A percentile compares a stretch with the other conserved stretches of the same genome.
phyloP scores from a whole-genome alignment of 768 basidiomycete genomes.

The Terana coerulea region DNA sequence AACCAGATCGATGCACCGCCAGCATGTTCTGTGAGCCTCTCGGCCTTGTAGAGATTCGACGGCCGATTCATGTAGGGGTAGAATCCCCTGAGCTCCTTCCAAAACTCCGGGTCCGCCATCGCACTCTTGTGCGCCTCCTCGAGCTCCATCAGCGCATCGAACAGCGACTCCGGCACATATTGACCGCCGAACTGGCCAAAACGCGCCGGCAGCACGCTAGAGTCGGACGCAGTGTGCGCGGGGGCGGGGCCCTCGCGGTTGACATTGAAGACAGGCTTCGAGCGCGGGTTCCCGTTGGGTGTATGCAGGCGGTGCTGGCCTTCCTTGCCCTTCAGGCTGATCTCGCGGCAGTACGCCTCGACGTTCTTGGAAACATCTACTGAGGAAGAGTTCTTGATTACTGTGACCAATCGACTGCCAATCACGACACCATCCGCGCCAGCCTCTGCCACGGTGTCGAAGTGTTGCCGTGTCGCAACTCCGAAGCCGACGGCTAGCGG shows the following conservation, averaged over 20 bases:
- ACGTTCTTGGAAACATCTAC: constrained; percentile 51
- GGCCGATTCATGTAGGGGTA: constrained; percentile 96
- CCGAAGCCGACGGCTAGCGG: constrained; percentile 97
- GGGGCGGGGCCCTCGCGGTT: constrained; percentile 28
- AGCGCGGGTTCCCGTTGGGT: constrained; percentile 29
- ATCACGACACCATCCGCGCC: constrained; percentile 97
- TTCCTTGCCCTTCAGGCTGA: constrained; percentile 46
- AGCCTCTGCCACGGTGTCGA: constrained; percentile 76
- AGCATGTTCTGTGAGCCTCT: constrained; percentile 83
- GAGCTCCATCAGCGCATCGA: constrained; percentile 87
- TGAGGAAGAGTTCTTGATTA: constrained; percentile 65
- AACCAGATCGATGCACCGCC: constrained; percentile 97
- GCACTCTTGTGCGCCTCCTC: constrained; percentile 89
- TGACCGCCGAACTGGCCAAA: constrained; percentile 98
- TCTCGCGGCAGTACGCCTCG: constrained; percentile 69
- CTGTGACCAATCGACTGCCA: constrained; percentile 77
- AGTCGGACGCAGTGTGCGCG: constrained; percentile 30
- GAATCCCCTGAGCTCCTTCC: constrained; percentile 84
- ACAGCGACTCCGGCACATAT: constrained; percentile 95
- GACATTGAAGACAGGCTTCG: constrained; percentile 30
- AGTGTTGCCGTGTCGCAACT: constrained; percentile 86
- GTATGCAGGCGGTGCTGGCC: constrained; percentile 12
- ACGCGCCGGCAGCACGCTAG: constrained; percentile 62
- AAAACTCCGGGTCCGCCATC: constrained; percentile 83
- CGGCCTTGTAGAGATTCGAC: constrained; percentile 86